phyloP scores from a whole-genome alignment of 768 basidiomycete species.

The Lactifluus hygrophoroides region DNA sequence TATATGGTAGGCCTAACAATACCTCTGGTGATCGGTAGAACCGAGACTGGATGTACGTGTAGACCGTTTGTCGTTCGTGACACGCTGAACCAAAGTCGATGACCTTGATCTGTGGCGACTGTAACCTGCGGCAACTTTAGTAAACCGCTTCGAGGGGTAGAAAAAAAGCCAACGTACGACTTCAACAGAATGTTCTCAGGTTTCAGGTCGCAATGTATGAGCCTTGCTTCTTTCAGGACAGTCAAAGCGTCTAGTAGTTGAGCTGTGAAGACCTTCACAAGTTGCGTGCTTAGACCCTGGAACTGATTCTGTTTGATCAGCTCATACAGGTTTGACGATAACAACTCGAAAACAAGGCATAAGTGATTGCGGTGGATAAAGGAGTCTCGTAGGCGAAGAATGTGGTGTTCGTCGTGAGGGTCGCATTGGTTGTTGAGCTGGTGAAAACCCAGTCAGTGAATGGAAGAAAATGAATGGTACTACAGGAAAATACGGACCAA shows the following conservation, averaged over 20 bases:
- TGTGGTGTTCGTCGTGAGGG: constrained; percentile 92
- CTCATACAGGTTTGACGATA: constrained; percentile 97
- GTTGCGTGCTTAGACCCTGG: constrained; percentile 90
- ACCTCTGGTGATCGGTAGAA: constrained; percentile 99
- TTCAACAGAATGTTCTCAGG: constrained; percentile 98
- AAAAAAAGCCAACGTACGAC: constrained; percentile 50
- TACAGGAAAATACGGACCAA: constrained; percentile 51
- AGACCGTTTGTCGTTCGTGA: constrained; percentile 98
- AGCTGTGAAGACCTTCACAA: constrained; percentile 97
- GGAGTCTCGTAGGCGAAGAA: constrained; percentile 87
- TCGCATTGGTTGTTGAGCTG: constrained; percentile 96
- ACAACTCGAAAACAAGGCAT: constrained; percentile 94
- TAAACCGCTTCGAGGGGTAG: constrained; percentile 1
- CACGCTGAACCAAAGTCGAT: constrained; percentile 99
- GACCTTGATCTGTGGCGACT: constrained; percentile 97
- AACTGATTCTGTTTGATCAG: constrained; percentile 99
- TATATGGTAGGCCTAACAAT: constrained; percentile 88
- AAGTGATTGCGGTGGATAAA: constrained; percentile 96
- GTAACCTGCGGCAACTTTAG: constrained; percentile 47
- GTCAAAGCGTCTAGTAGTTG: constrained; percentile 90
- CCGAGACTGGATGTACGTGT: constrained; percentile 98
- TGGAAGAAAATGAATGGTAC: neutral
- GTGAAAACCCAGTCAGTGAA: constrained; percentile 7
- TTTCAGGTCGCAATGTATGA: constrained; percentile 98
- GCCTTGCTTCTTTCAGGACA: constrained; percentile 86